Base-by-base conservation (phyloP, 2,329 filamentous ascomycete species). In the Nothophaeocryptopus gaeumannii region DNA sequence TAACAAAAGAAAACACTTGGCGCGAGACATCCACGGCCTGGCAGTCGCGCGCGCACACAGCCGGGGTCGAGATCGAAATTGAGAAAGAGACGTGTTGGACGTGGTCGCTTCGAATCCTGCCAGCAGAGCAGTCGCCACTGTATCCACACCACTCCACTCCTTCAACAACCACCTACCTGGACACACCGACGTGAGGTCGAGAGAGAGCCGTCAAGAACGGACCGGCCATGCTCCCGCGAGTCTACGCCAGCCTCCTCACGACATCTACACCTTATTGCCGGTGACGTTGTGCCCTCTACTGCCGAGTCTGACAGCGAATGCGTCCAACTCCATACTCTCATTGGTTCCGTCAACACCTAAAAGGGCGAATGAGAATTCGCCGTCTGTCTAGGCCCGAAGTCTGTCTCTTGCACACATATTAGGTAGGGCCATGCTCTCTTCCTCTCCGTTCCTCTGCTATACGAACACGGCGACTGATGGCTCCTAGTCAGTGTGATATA, bases 341-440 rank as follows among this genome's bases (percentile, higher is more conserved):
- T 58, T 61, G 56, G 58, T 42, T 52, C 37, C 39, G 38, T 35
- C 39, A 14, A 29, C 15, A 40, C 36, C 48, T 42, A 35, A 36
- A 42, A 34, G 31, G 35, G 45, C 58, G 53, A 59, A 61, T 61
- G 50, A 59, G 48, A 54, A 35, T 12, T 37, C 50, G 46, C 46
- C 45, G 35, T 49, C 15, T 49, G 32, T 39, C 46, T 51, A 56
- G 57, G 29, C 48, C 39, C 41, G 39, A 51, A 58, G 48, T 50
- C 45, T 54, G 39, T 51, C 45, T 44, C 31, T 50, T 54, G 50
- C 54, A 49, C 51, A 45, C 54, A 52, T 39, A 46, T 47, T 45
- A 57, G 54, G 54, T 57, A 52, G 39, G 44, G 37, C 45, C 33
- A 35, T 44, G 26, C 43, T 38, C 44, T 54, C 45, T 32, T 43